Evolutionary conservation across 176 grass and related monocot genomes (phyloP).

Genomic region (Zoysia japonica): DNA sequence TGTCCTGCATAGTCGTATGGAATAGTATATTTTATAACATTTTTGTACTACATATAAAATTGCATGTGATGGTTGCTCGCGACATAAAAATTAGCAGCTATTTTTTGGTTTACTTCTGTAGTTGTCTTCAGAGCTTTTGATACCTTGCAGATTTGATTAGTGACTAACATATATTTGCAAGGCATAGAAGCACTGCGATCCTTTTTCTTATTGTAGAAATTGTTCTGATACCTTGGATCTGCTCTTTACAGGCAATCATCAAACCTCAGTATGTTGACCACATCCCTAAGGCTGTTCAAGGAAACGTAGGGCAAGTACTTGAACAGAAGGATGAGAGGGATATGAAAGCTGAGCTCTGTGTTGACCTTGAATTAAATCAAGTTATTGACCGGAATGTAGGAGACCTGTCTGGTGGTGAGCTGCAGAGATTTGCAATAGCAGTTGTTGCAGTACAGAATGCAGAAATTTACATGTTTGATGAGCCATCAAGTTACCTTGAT

Average conservation of each 20-base stretch:
- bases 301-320: constrained; percentile 76
- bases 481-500: constrained; percentile 87
- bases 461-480: constrained; percentile 88
- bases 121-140: background rate
- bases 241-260: constrained; percentile 70
- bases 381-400: constrained; percentile 83
- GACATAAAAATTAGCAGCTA: background rate
- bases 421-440: constrained; percentile 95
- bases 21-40: background rate
- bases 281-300: constrained; percentile 90
- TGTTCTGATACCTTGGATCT: constrained; percentile 24
- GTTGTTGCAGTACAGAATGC: constrained; percentile 83
- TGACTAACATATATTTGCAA: background rate
- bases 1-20: background rate
- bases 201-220: constrained; percentile 4
- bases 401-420: constrained; percentile 85
- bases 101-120: background rate
- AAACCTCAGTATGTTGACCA: constrained; percentile 94
- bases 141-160: background rate
- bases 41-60: constrained; percentile 10
- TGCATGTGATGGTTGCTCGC: background rate
- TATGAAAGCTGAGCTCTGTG: constrained; percentile 69
- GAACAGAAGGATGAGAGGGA: constrained; percentile 79
- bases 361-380: constrained; percentile 83
- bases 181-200: background rate